Evolutionary conservation across 768 basidiomycete species (phyloP), one percentile per base, ranked within the genome.

Genomic region (Cyclocybe aegerita): DNA sequence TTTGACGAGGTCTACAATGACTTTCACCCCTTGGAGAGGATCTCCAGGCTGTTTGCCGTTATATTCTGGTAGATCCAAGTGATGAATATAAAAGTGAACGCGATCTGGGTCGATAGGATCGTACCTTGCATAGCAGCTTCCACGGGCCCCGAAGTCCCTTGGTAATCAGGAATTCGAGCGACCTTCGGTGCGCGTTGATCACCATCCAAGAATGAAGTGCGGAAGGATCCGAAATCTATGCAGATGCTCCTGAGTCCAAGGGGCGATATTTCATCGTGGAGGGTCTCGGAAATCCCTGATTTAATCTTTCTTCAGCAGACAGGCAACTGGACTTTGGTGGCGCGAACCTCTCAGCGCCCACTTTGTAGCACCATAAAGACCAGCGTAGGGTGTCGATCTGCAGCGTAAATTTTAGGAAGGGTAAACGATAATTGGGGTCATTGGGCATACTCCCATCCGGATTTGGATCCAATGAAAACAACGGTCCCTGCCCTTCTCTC

Each of bases 331-430:
- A 37, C 37, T 16, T 10, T 38, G 7, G 33, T n/a, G 43, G 12
- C 15, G 43, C 40, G 6, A 54, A 67, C 66, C 65, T 46, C 68
- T 55, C n/a, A 76, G 49, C 7, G 72, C 68, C 52, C 57, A 69
- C 59, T 78, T 79, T 0, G 73, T 75, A 0, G 72, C 55, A 15
- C 54, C 52, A 55, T 77, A 78, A 3, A 77, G 46, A 0, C 71
- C 67, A 50, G 57, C 58, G 56, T 69, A 64, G 17, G 65, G 65
- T 46, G 70, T 49, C 46, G 63, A 45, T 55, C 69, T 65, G 43
- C 36, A n/a, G 17, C 34, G 14, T 12, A 11, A 34, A 7, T 9
- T 4, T 32, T 50, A 17, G 29, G 23, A 9, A 9, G 10, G n/a
- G 9, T 23, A 12, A 6, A 23, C 23, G 23, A 23, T 2, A 23